A percentile compares a stretch with the other conserved stretches of the same genome.
phyloP scores from a whole-genome alignment of 1,139 yeast genomes.

The Candida sojae region DNA sequence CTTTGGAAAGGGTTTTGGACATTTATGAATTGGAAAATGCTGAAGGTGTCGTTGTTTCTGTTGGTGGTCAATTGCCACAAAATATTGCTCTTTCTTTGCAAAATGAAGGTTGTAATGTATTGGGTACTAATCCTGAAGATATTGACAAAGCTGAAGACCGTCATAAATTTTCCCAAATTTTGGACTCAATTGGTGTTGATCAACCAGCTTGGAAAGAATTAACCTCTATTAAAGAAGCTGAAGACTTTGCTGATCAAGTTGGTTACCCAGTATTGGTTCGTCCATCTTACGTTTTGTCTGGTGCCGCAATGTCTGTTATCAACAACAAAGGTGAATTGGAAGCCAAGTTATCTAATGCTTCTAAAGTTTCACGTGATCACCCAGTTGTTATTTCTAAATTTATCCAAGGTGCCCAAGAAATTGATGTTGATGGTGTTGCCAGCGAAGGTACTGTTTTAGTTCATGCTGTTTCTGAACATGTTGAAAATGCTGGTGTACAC shows the following conservation, averaged over 20 bases:
- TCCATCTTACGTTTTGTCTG: conserved; percentile 95
- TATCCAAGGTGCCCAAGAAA: conserved; percentile 94
- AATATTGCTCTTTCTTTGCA: conserved; percentile 89
- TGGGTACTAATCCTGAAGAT: conserved; percentile 94
- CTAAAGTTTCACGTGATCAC: conserved; percentile 90
- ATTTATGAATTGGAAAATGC: conserved; percentile 91
- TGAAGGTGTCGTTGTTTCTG: conserved; percentile 90
- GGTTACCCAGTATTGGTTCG: conserved; percentile 96
- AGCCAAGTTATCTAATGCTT: conserved; percentile 78
- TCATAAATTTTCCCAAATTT: conserved; percentile 92
- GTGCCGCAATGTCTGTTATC: conserved; percentile 98
- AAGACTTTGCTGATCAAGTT: conserved; percentile 78
- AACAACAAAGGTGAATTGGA: conserved; percentile 76
- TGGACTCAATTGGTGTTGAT: conserved; percentile 88
- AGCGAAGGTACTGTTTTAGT: conserved; percentile 82
- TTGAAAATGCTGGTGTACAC: conserved; percentile 98
- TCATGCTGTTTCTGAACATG: conserved; percentile 97
- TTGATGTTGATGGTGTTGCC: conserved; percentile 97
- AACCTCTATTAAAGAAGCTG: conserved; percentile 83
- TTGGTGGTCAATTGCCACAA: conserved; percentile 98
- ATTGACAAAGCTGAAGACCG: conserved; percentile 98
- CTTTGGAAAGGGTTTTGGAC: conserved; percentile 95
- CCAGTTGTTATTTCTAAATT: conserved; percentile 97
- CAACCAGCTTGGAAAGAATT: conserved; percentile 99
- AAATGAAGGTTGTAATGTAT: conserved; percentile 79